Percentiles rank a stretch among this genome's conserved stretches.
These are phyloP conservation scores for Trichoderma lentiforme DNA, from an alignment of 2,329 filamentous ascomycete species.

Conservation along the genomic window DNA sequence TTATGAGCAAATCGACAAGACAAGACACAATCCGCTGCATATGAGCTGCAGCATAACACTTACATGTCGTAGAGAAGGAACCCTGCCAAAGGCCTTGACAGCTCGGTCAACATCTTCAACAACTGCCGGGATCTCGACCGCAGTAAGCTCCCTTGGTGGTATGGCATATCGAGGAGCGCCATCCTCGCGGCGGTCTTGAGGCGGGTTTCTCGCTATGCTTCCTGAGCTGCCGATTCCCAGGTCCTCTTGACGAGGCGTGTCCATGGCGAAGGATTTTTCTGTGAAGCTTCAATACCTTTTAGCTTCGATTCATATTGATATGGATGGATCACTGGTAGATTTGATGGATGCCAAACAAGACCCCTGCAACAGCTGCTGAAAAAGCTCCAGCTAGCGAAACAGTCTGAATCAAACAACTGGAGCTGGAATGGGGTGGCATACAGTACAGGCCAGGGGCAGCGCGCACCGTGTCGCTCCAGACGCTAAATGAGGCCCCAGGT, in stretches of 20 bases:
- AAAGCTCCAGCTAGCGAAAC: conserved; percentile 5
- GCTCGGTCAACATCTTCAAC: conserved; percentile 44
- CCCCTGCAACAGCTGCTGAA: background rate
- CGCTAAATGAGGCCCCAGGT: conserved; percentile 6
- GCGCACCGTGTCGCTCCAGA: background rate
- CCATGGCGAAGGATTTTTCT: background rate
- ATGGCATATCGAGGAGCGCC: conserved; percentile 36
- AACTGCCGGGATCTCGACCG: conserved; percentile 43
- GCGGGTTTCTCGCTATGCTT: background rate
- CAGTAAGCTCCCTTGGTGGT: conserved; percentile 34
- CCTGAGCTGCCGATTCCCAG: background rate
- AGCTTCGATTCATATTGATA: background rate
- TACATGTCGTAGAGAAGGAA: conserved; percentile 39
- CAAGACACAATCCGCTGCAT: background rate
- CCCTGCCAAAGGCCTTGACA: conserved; percentile 41
- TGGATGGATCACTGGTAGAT: background rate
- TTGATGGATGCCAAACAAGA: background rate
- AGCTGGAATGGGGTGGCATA: background rate
- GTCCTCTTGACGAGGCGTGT: background rate
- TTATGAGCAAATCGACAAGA: background rate
- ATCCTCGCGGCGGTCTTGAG: conserved; percentile 15
- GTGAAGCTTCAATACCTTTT: background rate
- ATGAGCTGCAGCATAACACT: conserved; percentile 18
- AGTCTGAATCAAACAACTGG: background rate
- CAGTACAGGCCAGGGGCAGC: background rate